Evolutionary conservation across 2,329 filamentous ascomycete species (phyloP), one percentile per base, ranked within the genome.

Genomic region (Fusarium anthophilum): DNA sequence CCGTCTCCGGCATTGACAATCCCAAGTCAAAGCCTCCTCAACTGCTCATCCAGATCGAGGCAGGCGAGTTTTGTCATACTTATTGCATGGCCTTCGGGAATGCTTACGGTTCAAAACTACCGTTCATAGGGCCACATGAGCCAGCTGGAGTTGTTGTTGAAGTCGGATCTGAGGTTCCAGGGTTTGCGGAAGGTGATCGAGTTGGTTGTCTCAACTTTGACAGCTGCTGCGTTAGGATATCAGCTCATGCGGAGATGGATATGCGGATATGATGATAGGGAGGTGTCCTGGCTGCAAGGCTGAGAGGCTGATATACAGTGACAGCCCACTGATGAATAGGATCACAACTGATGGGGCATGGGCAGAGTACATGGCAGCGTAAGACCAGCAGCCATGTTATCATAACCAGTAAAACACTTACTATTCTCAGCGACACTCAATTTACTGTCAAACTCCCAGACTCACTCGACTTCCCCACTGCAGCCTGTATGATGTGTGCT

Each of bases 191-290:
- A 0, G 54, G 60, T 12, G 66, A 70, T 17, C 54, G 66, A 0
- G 68, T 70, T 6, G 60, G 54, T 10, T 66, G 66, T 20, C 47
- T 70, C 10, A 66, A 70, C 30, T 70, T 70, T 43, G 68, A 70
- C 4, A 56, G 55, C 43, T 70, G 50, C 6, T 70, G 44, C 13
- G 54, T 60, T 56, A 37, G 6, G 54, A 2, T 1, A n/a, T n/a
- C 0, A 0, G 2, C 5, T 18, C 13, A 14, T 15, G 6, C 0
- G 5, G 1, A 3, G 6, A 12, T 5, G 1, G 3, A 22, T 41
- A 9, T 32, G 7, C 41, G 61, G 11, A 69, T 12, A 2, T 13
- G 0, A 22, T 8, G 11, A 15, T 1, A 70, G 26, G 30, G 0
- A 51, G 45, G 6, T 70, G 59, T 3, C 66, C 54, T 0, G 66